Conservation (phyloP, 257 asterid species). For the Capsicum chinense region DNA sequence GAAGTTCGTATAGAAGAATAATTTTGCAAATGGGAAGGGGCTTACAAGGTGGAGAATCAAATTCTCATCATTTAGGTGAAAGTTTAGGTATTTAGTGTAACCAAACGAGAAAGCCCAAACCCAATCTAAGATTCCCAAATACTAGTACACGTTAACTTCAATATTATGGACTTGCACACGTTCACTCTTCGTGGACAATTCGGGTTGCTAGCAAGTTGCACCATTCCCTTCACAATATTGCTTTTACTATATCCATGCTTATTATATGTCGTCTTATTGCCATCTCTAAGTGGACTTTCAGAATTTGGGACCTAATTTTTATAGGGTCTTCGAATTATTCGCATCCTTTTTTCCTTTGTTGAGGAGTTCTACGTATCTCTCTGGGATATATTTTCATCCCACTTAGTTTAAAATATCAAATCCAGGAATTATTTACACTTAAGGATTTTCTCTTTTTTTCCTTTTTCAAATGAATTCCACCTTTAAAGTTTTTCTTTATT, state of each 20-base stretch:
- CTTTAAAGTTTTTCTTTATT: neutral
- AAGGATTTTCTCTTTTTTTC: neutral
- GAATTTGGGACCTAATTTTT: neutral
- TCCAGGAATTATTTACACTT: neutral
- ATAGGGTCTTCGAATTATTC: conserved; percentile 11
- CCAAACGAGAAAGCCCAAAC: too few species aligned
- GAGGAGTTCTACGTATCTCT: neutral
- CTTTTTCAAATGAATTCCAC: neutral
- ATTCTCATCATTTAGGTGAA: too few species aligned
- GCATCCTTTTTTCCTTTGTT: neutral
- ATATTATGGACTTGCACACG: neutral
- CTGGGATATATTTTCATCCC: neutral
- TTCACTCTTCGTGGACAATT: neutral
- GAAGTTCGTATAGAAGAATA: neutral
- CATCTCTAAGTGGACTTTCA: conserved; percentile 9
- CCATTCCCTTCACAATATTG: neutral
- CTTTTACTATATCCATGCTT: neutral
- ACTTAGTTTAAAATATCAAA: neutral
- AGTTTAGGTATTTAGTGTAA: too few species aligned
- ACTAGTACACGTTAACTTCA: neutral
- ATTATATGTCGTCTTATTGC: neutral
- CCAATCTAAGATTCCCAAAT: too few species aligned
- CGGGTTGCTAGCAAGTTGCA: neutral
- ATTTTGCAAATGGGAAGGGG: neutral
- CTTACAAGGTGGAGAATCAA: too few species aligned